Evolutionary conservation across 371 early-diverging fungal species (phyloP).

Genomic region (Mucor irregularis): DNA sequence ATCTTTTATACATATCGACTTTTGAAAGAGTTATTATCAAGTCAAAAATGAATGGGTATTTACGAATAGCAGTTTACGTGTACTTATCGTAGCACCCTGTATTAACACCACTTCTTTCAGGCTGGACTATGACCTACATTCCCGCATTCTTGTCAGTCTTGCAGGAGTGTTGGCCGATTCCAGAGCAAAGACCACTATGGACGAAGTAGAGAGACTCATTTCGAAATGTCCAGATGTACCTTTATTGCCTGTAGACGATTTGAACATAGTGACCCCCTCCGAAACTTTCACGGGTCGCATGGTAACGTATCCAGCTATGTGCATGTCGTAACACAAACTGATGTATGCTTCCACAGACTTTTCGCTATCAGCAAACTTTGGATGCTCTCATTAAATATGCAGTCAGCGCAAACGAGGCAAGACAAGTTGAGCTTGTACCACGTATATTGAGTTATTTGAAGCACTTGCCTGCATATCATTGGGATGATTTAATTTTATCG

Average conservation of each 20-base stretch:
- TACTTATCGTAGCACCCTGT: too few species aligned
- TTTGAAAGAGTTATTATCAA: background rate
- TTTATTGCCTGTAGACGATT: constrained; percentile 18
- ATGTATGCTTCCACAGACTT: constrained; percentile 26
- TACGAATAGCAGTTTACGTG: too few species aligned
- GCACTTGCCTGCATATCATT: constrained; percentile 29
- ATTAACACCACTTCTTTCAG: constrained; percentile 9
- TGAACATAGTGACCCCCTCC: constrained; percentile 23
- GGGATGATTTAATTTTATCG: constrained; percentile 22
- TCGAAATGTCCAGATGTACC: constrained; percentile 41
- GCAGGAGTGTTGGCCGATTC: constrained; percentile 55
- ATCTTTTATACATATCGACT: background rate
- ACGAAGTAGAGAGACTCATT: constrained; percentile 37
- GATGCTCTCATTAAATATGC: constrained; percentile 47
- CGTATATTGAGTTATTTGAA: constrained; percentile 34
- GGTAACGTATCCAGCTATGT: constrained; percentile 19
- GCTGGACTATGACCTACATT: constrained; percentile 49
- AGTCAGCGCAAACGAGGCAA: constrained; percentile 29
- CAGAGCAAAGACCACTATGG: constrained; percentile 32
- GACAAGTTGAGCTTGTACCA: constrained; percentile 34
- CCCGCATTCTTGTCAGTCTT: constrained; percentile 61
- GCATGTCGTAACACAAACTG: background rate
- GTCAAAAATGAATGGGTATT: background rate
- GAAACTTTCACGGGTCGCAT: constrained; percentile 18
- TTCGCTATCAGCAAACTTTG: constrained; percentile 43